Evolutionary conservation across 108 stramenopile genomes (phyloP).

Genomic region (Cafeteria roenbergensis): DNA sequence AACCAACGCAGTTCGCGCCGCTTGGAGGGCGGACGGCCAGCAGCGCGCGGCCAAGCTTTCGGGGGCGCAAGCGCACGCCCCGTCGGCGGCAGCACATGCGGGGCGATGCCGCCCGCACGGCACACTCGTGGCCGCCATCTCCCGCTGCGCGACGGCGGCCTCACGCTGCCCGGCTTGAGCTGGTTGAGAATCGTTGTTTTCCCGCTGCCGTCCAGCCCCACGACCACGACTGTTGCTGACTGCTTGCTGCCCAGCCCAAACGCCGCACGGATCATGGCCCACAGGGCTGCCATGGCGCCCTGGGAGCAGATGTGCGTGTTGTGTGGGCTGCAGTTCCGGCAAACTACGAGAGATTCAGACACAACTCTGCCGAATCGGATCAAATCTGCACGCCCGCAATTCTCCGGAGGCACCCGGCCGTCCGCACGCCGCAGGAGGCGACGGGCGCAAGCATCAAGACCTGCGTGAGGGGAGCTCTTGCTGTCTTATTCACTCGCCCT

Average conservation of each 20-base stretch:
- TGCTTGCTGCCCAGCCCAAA: slow-evolving; percentile 6
- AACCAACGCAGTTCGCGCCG: too few species aligned
- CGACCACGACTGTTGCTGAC: slow-evolving; percentile 9
- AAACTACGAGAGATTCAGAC: too few species aligned
- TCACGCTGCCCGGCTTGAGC: slow-evolving; percentile 5
- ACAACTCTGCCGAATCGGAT: too few species aligned
- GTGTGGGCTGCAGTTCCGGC: too few species aligned
- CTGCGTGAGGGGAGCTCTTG: too few species aligned
- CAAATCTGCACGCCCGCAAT: too few species aligned
- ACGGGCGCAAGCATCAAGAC: too few species aligned
- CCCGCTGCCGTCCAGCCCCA: slow-evolving; percentile 19
- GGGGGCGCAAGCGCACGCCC: background rate
- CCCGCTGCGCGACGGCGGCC: background rate
- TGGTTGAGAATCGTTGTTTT: slow-evolving; percentile 20
- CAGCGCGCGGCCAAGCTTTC: background rate
- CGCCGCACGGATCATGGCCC: background rate
- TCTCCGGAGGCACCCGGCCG: too few species aligned
- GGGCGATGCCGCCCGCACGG: background rate
- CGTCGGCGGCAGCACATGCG: background rate
- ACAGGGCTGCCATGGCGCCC: background rate
- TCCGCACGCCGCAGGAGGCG: too few species aligned
- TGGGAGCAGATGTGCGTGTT: background rate
- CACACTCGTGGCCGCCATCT: background rate
- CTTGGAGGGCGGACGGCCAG: too few species aligned
- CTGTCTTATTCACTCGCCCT: too few species aligned